A percentile compares a stretch with the other conserved stretches of the same genome.
These are phyloP conservation scores for Crithidia sp. DNA, from an alignment of 208 protist species.

Conservation along the genomic window DNA sequence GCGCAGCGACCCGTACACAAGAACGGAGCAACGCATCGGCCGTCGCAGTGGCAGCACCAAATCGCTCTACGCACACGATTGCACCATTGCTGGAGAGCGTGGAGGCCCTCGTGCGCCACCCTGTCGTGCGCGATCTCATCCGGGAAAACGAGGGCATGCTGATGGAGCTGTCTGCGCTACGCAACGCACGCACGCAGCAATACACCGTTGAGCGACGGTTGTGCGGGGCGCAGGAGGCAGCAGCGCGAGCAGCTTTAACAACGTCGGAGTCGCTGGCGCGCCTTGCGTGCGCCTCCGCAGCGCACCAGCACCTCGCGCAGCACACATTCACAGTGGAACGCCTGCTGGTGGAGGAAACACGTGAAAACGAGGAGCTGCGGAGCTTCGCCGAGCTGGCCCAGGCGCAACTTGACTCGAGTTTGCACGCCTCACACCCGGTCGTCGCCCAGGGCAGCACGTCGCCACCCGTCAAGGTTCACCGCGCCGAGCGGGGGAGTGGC, in stretches of 20 bases:
- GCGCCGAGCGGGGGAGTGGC: background rate
- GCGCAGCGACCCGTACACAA: background rate
- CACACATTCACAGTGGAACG: constrained; percentile 16
- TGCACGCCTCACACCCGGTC: background rate
- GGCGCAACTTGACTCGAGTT: constrained; percentile 36
- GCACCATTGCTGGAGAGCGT: background rate
- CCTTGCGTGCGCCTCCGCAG: background rate
- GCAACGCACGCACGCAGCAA: background rate
- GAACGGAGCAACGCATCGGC: background rate
- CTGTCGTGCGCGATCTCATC: constrained; percentile 58
- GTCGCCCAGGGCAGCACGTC: background rate
- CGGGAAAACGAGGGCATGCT: constrained; percentile 61
- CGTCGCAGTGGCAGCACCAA: background rate
- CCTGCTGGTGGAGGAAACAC: constrained; percentile 25
- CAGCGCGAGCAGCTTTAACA: constrained; percentile 16
- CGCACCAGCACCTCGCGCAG: constrained; percentile 10
- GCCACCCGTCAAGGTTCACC: background rate
- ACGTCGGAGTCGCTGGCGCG: constrained; percentile 29
- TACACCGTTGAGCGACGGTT: background rate
- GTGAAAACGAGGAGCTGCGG: constrained; percentile 41
- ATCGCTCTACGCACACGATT: background rate
- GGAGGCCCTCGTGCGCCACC: constrained; percentile 21
- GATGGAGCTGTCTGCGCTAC: constrained; percentile 38
- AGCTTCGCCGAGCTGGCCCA: constrained; percentile 54
- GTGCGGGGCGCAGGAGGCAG: constrained; percentile 9